Conservation (phyloP, 345 rosid species). For the Microcos paniculata region DNA sequence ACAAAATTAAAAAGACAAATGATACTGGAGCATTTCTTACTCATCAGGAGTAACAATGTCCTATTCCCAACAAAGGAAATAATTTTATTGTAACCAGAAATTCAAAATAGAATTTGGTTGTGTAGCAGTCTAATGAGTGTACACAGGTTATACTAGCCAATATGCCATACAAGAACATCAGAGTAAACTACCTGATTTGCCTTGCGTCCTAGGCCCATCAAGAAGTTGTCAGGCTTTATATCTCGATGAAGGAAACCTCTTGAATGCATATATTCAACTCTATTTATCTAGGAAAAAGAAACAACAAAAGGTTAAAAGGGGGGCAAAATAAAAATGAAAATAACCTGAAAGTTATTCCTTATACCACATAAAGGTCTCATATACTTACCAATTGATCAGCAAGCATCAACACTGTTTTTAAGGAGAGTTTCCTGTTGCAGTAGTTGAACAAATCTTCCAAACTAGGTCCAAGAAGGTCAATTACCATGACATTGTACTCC, state of each 20-base stretch:
- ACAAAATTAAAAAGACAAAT: not conserved
- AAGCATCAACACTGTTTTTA: constrained; percentile 83
- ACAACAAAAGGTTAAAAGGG: not conserved
- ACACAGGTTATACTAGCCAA: not conserved
- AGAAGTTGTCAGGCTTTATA: constrained; percentile 86
- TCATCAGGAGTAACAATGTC: not conserved
- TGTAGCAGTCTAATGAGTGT: constrained; percentile 6
- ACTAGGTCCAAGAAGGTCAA: constrained; percentile 90
- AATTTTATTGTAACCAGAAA: not conserved
- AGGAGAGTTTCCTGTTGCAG: constrained; percentile 67
- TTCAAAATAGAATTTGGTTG: not conserved
- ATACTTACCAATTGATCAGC: constrained; percentile 77
- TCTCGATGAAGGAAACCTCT: constrained; percentile 88
- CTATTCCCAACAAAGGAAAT: not conserved
- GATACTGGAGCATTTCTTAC: not conserved
- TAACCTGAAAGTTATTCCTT: not conserved
- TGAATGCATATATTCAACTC: constrained; percentile 79
- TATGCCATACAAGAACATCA: not conserved
- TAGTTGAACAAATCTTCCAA: constrained; percentile 85
- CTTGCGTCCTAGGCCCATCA: constrained; percentile 87
- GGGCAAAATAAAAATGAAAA: not conserved
- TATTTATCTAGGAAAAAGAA: constrained; percentile 55
- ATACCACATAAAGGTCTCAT: not conserved
- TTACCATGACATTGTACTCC: constrained; percentile 80
- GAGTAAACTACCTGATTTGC: constrained; percentile 61